These are phyloP conservation scores for Dissophora ornata DNA, from an alignment of 192 early-diverging fungal genomes.

Conservation along the genomic window DNA sequence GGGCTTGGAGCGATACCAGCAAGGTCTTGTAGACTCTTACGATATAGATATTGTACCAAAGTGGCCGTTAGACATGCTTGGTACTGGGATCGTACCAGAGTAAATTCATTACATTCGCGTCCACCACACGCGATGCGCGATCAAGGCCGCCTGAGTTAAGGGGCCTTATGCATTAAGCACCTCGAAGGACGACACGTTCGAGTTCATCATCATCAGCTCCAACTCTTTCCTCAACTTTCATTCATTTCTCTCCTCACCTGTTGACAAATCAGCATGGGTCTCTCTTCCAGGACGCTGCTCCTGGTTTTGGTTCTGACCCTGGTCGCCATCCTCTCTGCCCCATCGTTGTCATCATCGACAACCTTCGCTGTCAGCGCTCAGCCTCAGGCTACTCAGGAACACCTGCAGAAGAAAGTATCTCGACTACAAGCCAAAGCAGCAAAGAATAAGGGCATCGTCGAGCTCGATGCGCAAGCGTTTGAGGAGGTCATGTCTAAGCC, in stretches of 20 bases:
- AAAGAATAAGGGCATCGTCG: constrained; percentile 61
- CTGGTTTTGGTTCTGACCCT: constrained; percentile 17
- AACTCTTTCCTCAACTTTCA: no score
- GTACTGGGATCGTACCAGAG: constrained; percentile 38
- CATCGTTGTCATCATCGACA: constrained; percentile 17
- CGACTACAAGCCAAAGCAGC: constrained; percentile 43
- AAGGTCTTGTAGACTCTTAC: constrained; percentile 75
- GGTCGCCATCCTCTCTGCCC: constrained; percentile 7
- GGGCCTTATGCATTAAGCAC: no score
- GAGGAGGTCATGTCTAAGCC: constrained; percentile 70
- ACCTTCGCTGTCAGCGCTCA: constrained; percentile 15
- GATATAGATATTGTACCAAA: constrained; percentile 77
- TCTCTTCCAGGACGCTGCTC: constrained; percentile 26
- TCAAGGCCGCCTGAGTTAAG: no score
- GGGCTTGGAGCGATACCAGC: constrained; percentile 76
- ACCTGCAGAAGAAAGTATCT: constrained; percentile 39
- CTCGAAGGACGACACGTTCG: no score
- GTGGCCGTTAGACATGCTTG: constrained; percentile 74
- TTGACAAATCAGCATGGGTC: constrained; percentile 32
- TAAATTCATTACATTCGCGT: no score
- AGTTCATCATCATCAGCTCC: no score
- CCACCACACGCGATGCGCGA: constrained; percentile 1
- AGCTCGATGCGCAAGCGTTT: constrained; percentile 72
- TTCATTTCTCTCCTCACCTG: no score
- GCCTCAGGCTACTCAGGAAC: constrained; percentile 8